phyloP scores from a whole-genome alignment of 1,139 yeast species.

The Hansenula sp. region DNA sequence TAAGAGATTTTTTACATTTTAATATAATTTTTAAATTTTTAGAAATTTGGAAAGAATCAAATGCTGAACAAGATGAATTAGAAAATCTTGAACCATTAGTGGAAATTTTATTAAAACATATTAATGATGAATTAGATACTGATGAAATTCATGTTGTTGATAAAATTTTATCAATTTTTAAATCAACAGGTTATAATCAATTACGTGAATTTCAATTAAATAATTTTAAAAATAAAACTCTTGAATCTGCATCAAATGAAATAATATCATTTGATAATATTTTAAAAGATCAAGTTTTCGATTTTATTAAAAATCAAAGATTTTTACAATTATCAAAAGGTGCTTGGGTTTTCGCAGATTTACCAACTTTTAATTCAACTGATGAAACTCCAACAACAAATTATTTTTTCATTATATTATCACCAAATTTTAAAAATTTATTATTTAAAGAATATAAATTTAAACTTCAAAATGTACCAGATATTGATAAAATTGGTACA shows the following conservation, averaged over 20 bases:
- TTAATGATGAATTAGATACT: constrained; percentile 22
- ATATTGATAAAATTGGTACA: constrained; percentile 47
- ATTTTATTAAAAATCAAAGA: constrained; percentile 78
- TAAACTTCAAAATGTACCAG: constrained; percentile 46
- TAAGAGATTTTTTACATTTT: constrained; percentile 55
- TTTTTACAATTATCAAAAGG: constrained; percentile 70
- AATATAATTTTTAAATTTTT: constrained; percentile 53
- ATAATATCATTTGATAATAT: constrained; percentile 39
- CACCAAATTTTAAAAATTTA: constrained; percentile 66
- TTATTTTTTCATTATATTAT: constrained; percentile 56
- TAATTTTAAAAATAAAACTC: constrained; percentile 34
- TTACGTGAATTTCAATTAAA: constrained; percentile 55
- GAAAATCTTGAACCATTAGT: constrained; percentile 42
- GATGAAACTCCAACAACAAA: constrained; percentile 22
- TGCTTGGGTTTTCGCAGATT: constrained; percentile 75
- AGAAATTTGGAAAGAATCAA: constrained; percentile 65
- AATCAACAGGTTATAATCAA: constrained; percentile 40
- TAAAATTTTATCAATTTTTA: constrained; percentile 41
- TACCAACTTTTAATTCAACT: constrained; percentile 45
- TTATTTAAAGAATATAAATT: constrained; percentile 57
- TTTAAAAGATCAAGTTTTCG: constrained; percentile 57
- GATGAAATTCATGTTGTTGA: constrained; percentile 28
- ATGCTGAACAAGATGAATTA: constrained; percentile 50
- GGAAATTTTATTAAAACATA: constrained; percentile 28
- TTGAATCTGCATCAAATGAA: constrained; percentile 30